Evolutionary conservation across 768 basidiomycete species (phyloP), one percentile per base, ranked within the genome.

Genomic region (Lactarius deliciosus): DNA sequence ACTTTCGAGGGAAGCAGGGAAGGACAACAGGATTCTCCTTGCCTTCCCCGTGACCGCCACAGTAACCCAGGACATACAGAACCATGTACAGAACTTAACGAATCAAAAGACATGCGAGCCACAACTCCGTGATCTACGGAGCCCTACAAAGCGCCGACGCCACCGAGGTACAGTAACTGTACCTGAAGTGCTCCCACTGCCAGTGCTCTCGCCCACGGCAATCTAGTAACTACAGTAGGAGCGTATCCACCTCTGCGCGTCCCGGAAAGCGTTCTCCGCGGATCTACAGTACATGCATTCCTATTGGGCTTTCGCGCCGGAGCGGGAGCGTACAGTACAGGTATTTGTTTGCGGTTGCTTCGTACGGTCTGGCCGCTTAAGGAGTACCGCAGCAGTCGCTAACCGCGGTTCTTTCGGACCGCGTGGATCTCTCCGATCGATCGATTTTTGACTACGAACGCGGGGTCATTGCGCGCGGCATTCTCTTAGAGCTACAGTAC

Each of bases 1-100:
- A 30, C 56, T 67, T 20, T 22, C 18, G 30, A 45, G 65, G 38
- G 30, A 56, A 8, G 62, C 47, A 7, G 36, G 43, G 50, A 40
- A 43, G 20, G 59, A 63, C n/a, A 34, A 58, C 34, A 54, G 53
- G 11, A 69, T 64, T n/a, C 68, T 59, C 0, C 53, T 69, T 30
- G 58, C 60, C 2, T 61, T 63, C 38, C 68, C 65, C 3, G 36
- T 69, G 15, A 15, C 38, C 9, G 34, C 10, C 34, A 36, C 36
- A 38, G 10, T 13, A 11, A 38, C 38, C 10, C 38, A 11, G 38
- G 38, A 40, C 36, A 34, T 34, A 34, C 8, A 36, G 38, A 38
- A 38, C n/a, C n/a, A n/a, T n/a, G n/a, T n/a, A n/a, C n/a, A n/a
- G n/a, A n/a, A n/a, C n/a, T n/a, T n/a, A n/a, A n/a, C n/a, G n/a